phyloP scores from a whole-genome alignment of 2,329 filamentous ascomycete species.

The Claviceps humidiphila region DNA sequence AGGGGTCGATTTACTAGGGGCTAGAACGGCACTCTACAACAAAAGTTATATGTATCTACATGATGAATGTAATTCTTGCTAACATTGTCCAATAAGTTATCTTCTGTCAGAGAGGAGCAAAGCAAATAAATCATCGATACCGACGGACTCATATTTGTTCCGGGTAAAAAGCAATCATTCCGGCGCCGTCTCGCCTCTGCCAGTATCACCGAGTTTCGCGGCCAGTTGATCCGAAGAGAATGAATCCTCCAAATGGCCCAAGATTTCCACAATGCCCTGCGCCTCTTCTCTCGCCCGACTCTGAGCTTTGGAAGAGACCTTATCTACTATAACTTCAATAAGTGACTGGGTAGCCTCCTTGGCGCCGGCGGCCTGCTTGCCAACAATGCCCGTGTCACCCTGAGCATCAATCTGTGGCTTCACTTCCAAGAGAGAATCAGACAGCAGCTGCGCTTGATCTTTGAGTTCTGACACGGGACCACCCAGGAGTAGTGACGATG shows the following conservation, averaged over 20 bases:
- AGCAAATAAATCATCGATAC: too few relatives aligned
- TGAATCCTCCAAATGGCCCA: background rate
- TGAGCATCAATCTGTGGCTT: background rate
- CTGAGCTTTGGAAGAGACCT: background rate
- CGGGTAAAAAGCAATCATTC: background rate
- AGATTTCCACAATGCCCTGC: background rate
- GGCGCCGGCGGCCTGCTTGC: background rate
- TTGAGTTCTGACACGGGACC: background rate
- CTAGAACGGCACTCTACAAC: background rate
- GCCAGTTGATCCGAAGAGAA: background rate
- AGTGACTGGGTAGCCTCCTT: background rate
- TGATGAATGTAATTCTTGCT: background rate
- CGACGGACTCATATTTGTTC: too few relatives aligned
- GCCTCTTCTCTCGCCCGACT: background rate
- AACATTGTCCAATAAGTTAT: background rate
- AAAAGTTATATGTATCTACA: too few relatives aligned
- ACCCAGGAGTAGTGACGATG: background rate
- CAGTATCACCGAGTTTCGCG: background rate
- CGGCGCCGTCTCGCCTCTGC: background rate
- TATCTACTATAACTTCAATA: background rate
- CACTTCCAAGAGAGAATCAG: background rate
- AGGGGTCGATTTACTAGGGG: background rate
- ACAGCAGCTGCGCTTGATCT: background rate
- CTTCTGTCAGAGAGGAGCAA: background rate
- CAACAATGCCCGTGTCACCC: background rate